A percentile compares a stretch with the other conserved stretches of the same genome.
phyloP scores from a whole-genome alignment of 305 asterid species.

The Lippia alba region DNA sequence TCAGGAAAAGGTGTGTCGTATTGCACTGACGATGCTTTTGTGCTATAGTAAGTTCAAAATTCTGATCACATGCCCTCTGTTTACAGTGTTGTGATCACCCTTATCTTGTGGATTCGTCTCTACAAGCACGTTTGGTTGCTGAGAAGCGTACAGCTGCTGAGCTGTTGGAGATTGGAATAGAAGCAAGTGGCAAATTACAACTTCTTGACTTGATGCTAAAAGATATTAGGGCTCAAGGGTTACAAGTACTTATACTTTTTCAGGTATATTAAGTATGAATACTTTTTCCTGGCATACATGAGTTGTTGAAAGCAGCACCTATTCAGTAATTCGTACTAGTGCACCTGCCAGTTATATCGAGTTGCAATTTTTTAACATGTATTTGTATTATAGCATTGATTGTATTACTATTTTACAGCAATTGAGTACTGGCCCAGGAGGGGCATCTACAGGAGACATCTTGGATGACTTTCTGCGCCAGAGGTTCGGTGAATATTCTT shows the following conservation, averaged over 20 bases:
- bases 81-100: conserved; percentile 94
- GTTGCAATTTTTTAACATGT: background rate
- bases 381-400: conserved; percentile 32
- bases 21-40: conserved; percentile 27
- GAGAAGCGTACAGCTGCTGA: conserved; percentile 51
- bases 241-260: conserved; percentile 71
- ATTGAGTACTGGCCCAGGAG: conserved; percentile 53
- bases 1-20: conserved; percentile 12
- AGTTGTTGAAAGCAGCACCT: conserved; percentile 12
- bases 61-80: conserved; percentile 35
- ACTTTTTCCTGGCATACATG: conserved; percentile 13
- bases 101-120: conserved; percentile 60
- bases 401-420: conserved; percentile 44
- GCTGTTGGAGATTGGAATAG: conserved; percentile 67
- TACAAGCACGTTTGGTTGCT: conserved; percentile 50
- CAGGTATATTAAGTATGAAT: conserved; percentile 58
- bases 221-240: conserved; percentile 61
- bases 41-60: conserved; percentile 30
- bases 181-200: conserved; percentile 86
- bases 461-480: conserved; percentile 73
- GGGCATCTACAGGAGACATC: conserved; percentile 60
- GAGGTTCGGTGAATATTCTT: conserved; percentile 69
- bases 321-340: conserved; percentile 26
- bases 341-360: conserved; percentile 13
- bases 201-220: conserved; percentile 77